Base-by-base conservation (phyloP, 2,329 filamentous ascomycete genomes). In the Trichoderma lentiforme region DNA sequence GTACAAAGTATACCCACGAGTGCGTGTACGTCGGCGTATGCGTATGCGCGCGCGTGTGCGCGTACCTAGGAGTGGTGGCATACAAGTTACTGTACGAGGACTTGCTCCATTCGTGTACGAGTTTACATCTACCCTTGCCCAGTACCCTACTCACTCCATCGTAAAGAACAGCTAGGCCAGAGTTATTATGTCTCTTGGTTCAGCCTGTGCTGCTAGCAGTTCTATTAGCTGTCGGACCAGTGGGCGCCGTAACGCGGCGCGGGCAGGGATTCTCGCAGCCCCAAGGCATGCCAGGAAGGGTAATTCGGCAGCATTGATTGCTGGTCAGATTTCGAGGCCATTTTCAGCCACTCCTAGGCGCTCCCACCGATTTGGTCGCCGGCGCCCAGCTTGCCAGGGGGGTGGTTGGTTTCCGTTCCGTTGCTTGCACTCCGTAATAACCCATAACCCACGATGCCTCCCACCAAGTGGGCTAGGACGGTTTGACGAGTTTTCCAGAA, bases 301-400 rank as follows among this genome's bases (percentile, higher is more conserved):
- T 32, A 63, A 57, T 63, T 70, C 68, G 58, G 47, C 57, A 63
- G 28, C 36, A 21, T 43, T 34, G 62, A 71, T 61, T 56, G 53
- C 15, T 39, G 47, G 47, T 21, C 21, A 66, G 63, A 66, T 71
- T 53, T 30, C 63, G 70, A 60, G 61, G 34, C 28, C 63, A 67
- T 67, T 51, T 67, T n/a, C 39, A 56, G 51, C 62, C 70, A 71
- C 51, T 71, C 63, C 47, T 32, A 67, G 30, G 63, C 56, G 62
- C 56, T 71, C 70, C 70, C 70, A 67, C 62, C 70, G 70, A 71
- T 71, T 71, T 67, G 70, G 70, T 66, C 67, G 70, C 60, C 66
- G 39, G 39, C 28, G 66, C 43, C 32, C 56, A 47, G n/a, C 61
- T 51, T 61, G 47, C 67, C 56, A 47, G 58, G 68, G 68, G 68